These are phyloP conservation scores for Acacia pycnantha DNA, from an alignment of 331 rosid species.

Conservation along the genomic window DNA sequence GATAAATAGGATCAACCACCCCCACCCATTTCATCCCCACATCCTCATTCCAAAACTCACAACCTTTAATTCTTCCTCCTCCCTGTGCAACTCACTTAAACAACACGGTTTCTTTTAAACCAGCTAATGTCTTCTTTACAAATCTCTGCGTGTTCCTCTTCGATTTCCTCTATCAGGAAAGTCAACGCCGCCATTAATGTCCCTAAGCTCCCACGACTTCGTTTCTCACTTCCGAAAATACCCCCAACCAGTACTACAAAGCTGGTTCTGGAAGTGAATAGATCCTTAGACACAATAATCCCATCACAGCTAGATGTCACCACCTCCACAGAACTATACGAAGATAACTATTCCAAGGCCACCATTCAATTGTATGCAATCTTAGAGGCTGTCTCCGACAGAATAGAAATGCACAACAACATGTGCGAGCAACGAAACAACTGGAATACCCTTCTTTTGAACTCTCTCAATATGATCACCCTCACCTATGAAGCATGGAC, in stretches of 20 bases:
- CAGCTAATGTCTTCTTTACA: slow-evolving; percentile 41
- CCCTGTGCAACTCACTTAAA: not conserved
- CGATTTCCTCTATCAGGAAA: slow-evolving; percentile 27
- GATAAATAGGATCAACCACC: not conserved
- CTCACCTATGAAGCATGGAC: too few relatives aligned
- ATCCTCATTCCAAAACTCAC: not conserved
- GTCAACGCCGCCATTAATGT: slow-evolving; percentile 44
- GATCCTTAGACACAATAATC: not conserved
- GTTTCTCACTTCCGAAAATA: slow-evolving; percentile 12
- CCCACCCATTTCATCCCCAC: not conserved
- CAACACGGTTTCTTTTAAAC: not conserved
- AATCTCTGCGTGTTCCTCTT: not conserved
- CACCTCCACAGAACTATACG: not conserved
- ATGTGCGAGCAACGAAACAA: slow-evolving; percentile 43
- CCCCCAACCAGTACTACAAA: not conserved
- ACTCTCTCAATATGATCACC: slow-evolving; percentile 28
- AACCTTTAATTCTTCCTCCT: not conserved
- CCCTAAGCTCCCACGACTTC: slow-evolving; percentile 34
- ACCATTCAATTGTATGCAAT: slow-evolving; percentile 37
- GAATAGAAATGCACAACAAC: slow-evolving; percentile 63
- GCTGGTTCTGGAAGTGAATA: not conserved
- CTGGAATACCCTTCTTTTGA: slow-evolving; percentile 23
- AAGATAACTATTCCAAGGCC: not conserved
- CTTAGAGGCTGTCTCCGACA: slow-evolving; percentile 49
- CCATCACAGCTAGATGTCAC: not conserved